Evolutionary conservation across 2,329 filamentous ascomycete species (phyloP), one percentile per base, ranked within the genome.

Genomic region (Fusarium sp.): DNA sequence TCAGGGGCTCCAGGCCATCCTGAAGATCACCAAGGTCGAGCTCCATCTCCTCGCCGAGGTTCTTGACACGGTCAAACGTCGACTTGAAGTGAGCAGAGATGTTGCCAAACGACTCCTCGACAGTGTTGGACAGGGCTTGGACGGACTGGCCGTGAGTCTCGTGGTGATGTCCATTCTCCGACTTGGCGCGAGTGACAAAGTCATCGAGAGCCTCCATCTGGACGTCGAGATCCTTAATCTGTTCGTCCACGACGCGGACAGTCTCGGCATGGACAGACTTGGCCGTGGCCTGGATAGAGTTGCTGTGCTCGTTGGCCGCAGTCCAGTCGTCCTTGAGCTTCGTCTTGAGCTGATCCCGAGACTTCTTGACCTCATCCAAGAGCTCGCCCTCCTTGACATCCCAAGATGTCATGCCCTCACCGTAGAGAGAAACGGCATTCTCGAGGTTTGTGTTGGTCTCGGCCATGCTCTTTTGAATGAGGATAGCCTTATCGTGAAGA

Each of bases 131-230:
- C 31, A 97, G 84, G 9, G 80, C 81, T 33, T 86, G 81, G n/a
- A 97, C 82, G 1, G 89, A 91, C n/a, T 83, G 78, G 1, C 85
- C 79, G 69, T 96, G 92, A 25, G 86, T 85, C 25, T 89, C 84
- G 77, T 96, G 90, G 76, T 97, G 93, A 16, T 84, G 83, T 29
- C 90, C 88, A 77, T 97, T 98, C 74, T 96, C 91, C 1, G 87
- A 87, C 65, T 90, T 89, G 54, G 96, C 93, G 31, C 92, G 89
- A 31, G 90, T 86, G 38, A 98, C 93, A 73, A 97, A 97, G 70
- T 95, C 92, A 74, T 98, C 95, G 7, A 99, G 86, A 1, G 93
- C 92, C 61, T 90, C 88, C 87, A 99, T 94, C 79, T 98, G 93
- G n/a, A 85, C 86, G 65, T 92, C 90, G 76, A 99, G 91, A 71